Evolutionary conservation across 148 eudicot genomes (phyloP).

Genomic region (Chenopodium formosanum): DNA sequence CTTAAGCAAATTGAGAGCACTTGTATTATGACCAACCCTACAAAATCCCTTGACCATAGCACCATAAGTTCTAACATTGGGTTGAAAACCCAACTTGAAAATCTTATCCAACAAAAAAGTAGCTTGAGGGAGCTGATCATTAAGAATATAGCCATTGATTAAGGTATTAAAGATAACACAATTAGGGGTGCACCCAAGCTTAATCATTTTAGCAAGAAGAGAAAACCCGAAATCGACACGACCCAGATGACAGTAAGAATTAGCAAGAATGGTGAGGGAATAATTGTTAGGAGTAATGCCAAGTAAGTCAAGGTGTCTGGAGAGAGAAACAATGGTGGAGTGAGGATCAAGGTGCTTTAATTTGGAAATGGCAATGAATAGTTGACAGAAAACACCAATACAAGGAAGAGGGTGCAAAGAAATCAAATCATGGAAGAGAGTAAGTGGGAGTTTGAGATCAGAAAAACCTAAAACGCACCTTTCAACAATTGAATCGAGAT

Average conservation of each 20-base stretch:
- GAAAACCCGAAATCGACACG: slow-evolving; percentile 14
- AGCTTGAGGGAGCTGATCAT: too few relatives aligned
- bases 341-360: neutral
- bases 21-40: slow-evolving; percentile 30
- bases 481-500: neutral
- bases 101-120: too few relatives aligned
- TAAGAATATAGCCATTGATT: too few relatives aligned
- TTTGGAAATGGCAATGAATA: neutral
- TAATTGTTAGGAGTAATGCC: neutral
- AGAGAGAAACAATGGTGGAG: slow-evolving; percentile 6
- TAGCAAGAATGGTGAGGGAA: neutral
- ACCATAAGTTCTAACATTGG: too few relatives aligned
- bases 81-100: too few relatives aligned
- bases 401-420: neutral
- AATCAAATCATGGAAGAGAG: neutral
- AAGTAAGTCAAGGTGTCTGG: neutral
- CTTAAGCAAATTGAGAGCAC: slow-evolving; percentile 25
- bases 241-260: slow-evolving; percentile 15
- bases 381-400: neutral
- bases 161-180: too few relatives aligned
- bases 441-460: neutral
- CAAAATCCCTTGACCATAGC: slow-evolving; percentile 38
- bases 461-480: slow-evolving; percentile 4
- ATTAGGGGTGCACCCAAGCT: slow-evolving; percentile 11
- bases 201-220: neutral